Evolutionary conservation across 805 yeast genomes (phyloP).

Genomic region (Limtongia smithiae): DNA sequence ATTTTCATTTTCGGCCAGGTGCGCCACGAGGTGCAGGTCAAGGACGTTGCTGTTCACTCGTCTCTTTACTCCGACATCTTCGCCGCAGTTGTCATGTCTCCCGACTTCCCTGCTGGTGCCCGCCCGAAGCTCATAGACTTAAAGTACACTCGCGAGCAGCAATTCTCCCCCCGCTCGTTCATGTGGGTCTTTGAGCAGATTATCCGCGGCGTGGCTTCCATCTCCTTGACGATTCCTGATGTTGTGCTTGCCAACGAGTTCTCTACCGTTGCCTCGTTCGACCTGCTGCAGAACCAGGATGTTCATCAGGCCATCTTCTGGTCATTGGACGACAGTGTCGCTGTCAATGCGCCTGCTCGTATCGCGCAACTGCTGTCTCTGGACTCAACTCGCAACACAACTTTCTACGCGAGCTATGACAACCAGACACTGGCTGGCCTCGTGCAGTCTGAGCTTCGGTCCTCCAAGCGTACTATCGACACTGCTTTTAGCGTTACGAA

Average conservation of each 20-base stretch:
- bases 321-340: conserved; percentile 60
- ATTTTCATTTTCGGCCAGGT: conserved; percentile 68
- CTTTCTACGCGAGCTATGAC: conserved; percentile 65
- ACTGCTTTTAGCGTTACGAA: conserved; percentile 45
- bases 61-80: conserved; percentile 66
- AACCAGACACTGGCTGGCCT: conserved; percentile 70
- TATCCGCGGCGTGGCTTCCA: conserved; percentile 24
- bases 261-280: conserved; percentile 31
- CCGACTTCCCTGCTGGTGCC: conserved; percentile 29
- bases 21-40: conserved; percentile 35
- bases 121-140: conserved; percentile 34
- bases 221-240: conserved; percentile 25
- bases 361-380: conserved; percentile 68
- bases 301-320: conserved; percentile 52
- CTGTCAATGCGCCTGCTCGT: conserved; percentile 55
- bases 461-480: conserved; percentile 40
- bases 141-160: conserved; percentile 33
- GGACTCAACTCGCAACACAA: conserved; percentile 47
- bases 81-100: conserved; percentile 57
- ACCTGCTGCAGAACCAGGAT: conserved; percentile 40
- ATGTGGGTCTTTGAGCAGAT: conserved; percentile 29
- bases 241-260: conserved; percentile 28
- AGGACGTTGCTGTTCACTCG: conserved; percentile 39
- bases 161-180: conserved; percentile 20
- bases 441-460: conserved; percentile 58